Percentiles rank a stretch among this genome's conserved stretches.
Evolutionary conservation across 164 flowering plant genomes (phyloP).

Genomic region (Magnolia sinica): DNA sequence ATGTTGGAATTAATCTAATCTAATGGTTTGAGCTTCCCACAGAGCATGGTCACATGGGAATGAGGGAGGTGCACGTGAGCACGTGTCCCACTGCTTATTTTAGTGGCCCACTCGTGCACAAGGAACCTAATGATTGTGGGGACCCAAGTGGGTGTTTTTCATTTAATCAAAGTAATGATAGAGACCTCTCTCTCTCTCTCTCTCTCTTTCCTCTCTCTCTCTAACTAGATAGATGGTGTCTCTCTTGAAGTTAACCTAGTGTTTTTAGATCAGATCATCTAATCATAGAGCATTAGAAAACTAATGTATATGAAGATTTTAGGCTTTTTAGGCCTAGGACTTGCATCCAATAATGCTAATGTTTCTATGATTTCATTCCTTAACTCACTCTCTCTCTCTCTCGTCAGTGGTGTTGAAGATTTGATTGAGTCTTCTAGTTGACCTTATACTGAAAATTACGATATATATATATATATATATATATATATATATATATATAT

Average conservation of each 20-base stretch:
- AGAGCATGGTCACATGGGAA: conserved; percentile 19
- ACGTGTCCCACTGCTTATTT: conserved; percentile 10
- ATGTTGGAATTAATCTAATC: background rate
- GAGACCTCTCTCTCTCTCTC: background rate
- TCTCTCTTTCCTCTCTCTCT: background rate
- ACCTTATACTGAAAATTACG: too few relatives aligned
- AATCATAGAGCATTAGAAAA: conserved; percentile 2
- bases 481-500: too few relatives aligned
- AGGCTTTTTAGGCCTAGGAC: background rate
- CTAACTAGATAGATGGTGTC: background rate
- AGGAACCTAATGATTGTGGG: conserved; percentile 20
- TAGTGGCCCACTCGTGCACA: conserved; percentile 20
- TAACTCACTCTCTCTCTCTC: background rate
- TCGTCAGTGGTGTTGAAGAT: too few relatives aligned
- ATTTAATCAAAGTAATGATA: background rate
- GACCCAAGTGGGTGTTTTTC: background rate
- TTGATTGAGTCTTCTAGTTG: too few relatives aligned
- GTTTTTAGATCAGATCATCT: conserved; percentile 5
- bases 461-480: too few relatives aligned
- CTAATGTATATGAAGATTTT: background rate
- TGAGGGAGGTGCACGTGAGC: conserved; percentile 20
- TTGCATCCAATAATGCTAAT: background rate
- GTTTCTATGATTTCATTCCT: background rate
- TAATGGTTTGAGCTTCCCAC: background rate
- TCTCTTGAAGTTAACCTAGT: conserved; percentile 4